Evolutionary conservation across 805 yeast species (phyloP), one percentile per base, ranked within the genome.

Genomic region (Danielia reshetovae): DNA sequence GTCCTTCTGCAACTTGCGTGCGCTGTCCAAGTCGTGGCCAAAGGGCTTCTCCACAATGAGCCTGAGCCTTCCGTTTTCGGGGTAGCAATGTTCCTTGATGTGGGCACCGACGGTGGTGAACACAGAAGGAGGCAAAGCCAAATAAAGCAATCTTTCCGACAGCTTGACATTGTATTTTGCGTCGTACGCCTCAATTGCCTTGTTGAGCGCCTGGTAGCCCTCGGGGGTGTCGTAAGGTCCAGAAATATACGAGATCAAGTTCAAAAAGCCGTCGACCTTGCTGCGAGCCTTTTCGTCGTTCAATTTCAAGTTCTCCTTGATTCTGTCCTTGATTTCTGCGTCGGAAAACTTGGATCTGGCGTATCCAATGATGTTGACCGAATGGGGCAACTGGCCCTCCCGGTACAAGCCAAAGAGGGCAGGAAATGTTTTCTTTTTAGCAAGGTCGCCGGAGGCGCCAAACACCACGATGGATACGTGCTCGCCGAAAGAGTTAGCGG

Each of bases 31-130:
- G 60, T 93, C 97, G 59, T 79, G 93, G 43, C 98, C 98, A 57
- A 93, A 93, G 25, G 98, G 98, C 70, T 93, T 93, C 68, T 93
- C 98, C 36, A 93, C 85, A 53, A 93, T 86, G 48, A 93, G 68
- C 60, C 96, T 77, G 24, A 87, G 45, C 35, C 72, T 54, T 34
- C 95, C 96, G 34, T 75, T 67, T 24, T 61, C 57, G 3, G 52
- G 52, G 60, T 88, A 85, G 46, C 77, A 75, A 52, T 74, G 60
- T 48, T 75, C 65, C 65, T 84, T 87, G 54, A 93, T 66, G 42
- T 84, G 77, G 30, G 68, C 62, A 32, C 93, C 86, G 29, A 90
- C 97, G 23, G 70, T 60, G 36, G 82, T 81, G 65, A 93, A 93
- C 25, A 83, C 95, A 8, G 88, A 79, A 22, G 98, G 98, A 13